These are phyloP conservation scores for Yueomyces sinensis DNA, from an alignment of 805 yeast species.

Conservation along the genomic window DNA sequence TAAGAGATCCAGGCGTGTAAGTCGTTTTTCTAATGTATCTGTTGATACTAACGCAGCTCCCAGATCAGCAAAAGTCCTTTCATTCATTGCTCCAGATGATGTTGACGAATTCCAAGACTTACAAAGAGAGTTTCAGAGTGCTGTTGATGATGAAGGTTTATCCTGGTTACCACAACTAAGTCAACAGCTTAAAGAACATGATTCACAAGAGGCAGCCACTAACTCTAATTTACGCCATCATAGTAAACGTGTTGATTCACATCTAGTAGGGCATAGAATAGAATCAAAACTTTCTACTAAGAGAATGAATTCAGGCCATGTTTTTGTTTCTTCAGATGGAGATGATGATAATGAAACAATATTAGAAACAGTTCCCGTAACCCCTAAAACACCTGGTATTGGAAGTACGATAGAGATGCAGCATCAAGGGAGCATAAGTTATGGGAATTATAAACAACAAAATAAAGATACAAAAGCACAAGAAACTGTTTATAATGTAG, in stretches of 20 bases:
- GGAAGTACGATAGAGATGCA: too few species aligned
- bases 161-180: constrained; percentile 19
- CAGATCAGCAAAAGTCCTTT: constrained; percentile 17
- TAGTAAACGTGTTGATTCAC: background rate
- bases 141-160: constrained; percentile 14
- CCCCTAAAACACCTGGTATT: background rate
- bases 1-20: background rate
- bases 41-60: constrained; percentile 3
- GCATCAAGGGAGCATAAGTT: background rate
- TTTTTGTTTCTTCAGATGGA: too few species aligned
- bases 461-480: background rate
- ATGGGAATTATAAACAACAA: background rate
- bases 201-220: too few species aligned
- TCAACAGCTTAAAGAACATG: too few species aligned
- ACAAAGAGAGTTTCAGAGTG: constrained; percentile 19
- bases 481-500: background rate
- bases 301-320: too few species aligned
- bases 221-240: too few species aligned
- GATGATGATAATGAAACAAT: background rate
- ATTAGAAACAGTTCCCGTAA: background rate
- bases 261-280: too few species aligned
- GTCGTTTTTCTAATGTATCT: background rate
- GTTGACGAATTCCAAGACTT: constrained; percentile 22
- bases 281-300: too few species aligned
- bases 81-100: constrained; percentile 20